These are phyloP conservation scores for Xylaria hypoxylon DNA, from an alignment of 2,329 filamentous ascomycete species.

Conservation along the genomic window DNA sequence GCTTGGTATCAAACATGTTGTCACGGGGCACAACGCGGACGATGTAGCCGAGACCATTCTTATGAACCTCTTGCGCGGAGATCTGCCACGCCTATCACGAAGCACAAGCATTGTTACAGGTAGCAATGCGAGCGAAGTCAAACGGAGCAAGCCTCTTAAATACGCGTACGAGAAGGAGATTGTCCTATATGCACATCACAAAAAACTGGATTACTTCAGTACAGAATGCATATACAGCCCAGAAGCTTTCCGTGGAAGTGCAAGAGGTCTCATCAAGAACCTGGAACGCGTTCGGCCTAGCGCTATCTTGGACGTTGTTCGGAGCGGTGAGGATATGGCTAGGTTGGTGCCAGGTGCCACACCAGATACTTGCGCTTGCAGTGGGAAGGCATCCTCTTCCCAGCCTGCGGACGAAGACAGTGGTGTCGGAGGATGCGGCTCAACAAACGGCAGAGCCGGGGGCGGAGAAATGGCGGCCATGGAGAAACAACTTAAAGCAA, in stretches of 20 bases:
- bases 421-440: slow-evolving; percentile 79
- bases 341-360: slow-evolving; percentile 77
- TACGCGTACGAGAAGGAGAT: slow-evolving; percentile 99
- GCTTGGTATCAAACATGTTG: slow-evolving; percentile 89
- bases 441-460: slow-evolving; percentile 71
- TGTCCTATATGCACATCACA: slow-evolving; percentile 96
- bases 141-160: slow-evolving; percentile 95
- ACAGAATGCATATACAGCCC: slow-evolving; percentile 99
- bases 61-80: slow-evolving; percentile 95
- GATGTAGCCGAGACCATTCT: slow-evolving; percentile 97
- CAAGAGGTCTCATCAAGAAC: slow-evolving; percentile 92
- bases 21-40: slow-evolving; percentile 97
- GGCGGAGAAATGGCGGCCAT: slow-evolving; percentile 85
- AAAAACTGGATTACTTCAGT: slow-evolving; percentile 96
- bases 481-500: slow-evolving; percentile 76
- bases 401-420: slow-evolving; percentile 60
- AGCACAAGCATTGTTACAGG: slow-evolving; percentile 91
- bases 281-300: slow-evolving; percentile 92
- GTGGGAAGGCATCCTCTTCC: slow-evolving; percentile 54
- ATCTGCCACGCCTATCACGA: slow-evolving; percentile 85
- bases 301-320: slow-evolving; percentile 93
- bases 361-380: slow-evolving; percentile 60
- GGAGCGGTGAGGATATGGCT: slow-evolving; percentile 96
- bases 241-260: slow-evolving; percentile 94
- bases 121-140: slow-evolving; percentile 83